Percentiles rank a stretch among this genome's conserved stretches.
phyloP scores from a whole-genome alignment of 2,329 filamentous ascomycete genomes.

The Didymosphaeria variabile region DNA sequence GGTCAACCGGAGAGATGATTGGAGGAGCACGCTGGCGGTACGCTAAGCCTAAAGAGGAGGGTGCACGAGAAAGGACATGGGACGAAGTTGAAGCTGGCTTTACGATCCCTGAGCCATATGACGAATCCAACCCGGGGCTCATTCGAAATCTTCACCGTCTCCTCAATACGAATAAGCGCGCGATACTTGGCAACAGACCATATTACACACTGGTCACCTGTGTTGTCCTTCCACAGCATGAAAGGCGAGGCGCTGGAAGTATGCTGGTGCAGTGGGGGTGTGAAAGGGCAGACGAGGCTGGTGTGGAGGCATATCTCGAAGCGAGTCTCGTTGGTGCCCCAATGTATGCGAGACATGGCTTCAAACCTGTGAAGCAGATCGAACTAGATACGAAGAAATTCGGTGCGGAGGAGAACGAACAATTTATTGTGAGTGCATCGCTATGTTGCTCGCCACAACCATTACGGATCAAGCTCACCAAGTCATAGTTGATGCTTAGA shows the following conservation, averaged over 20 bases:
- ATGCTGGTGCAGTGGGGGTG: slow-evolving; percentile 44
- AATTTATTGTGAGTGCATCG: background rate
- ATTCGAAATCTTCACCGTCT: slow-evolving; percentile 29
- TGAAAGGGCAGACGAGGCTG: slow-evolving; percentile 42
- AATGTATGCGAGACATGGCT: slow-evolving; percentile 45
- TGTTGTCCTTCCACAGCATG: slow-evolving; percentile 40
- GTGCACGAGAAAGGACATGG: slow-evolving; percentile 29
- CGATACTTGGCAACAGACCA: slow-evolving; percentile 29
- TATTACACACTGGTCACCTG: slow-evolving; percentile 44
- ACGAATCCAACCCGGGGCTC: slow-evolving; percentile 37
- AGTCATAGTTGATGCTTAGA: background rate
- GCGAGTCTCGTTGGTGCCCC: slow-evolving; percentile 43
- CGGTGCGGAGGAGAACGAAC: slow-evolving; percentile 31
- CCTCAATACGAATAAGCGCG: slow-evolving; percentile 35
- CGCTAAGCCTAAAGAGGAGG: slow-evolving; percentile 27
- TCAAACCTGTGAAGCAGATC: slow-evolving; percentile 35
- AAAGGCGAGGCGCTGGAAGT: slow-evolving; percentile 42
- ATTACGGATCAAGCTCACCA: background rate
- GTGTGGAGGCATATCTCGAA: slow-evolving; percentile 44
- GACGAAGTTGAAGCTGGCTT: slow-evolving; percentile 39
- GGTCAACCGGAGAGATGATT: slow-evolving; percentile 33
- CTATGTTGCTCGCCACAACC: background rate
- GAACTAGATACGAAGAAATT: slow-evolving; percentile 40
- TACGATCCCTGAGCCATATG: slow-evolving; percentile 32
- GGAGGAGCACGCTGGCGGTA: slow-evolving; percentile 42